Conservation (phyloP, 177 flowering plant genomes). For the Tripterygium wilfordii region DNA sequence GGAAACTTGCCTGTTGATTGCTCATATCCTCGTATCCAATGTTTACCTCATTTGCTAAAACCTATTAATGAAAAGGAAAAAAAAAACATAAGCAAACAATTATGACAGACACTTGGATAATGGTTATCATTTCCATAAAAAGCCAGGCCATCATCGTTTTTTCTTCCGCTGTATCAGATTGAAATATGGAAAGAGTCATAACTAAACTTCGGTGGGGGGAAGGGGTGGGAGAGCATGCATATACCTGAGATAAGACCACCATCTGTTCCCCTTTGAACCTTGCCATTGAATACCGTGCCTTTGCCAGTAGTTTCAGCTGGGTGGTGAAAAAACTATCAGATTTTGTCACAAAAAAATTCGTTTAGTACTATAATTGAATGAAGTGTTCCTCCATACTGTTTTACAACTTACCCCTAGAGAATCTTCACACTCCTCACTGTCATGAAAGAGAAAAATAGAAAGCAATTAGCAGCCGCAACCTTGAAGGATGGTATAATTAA, state of each 20-base stretch:
- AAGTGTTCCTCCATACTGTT: background rate
- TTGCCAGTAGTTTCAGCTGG: constrained; percentile 78
- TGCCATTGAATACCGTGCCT: constrained; percentile 87
- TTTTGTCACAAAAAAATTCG: no score
- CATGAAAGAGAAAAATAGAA: constrained; percentile 5
- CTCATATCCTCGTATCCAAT: constrained; percentile 93
- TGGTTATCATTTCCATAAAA: no score
- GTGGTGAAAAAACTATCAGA: constrained; percentile 4
- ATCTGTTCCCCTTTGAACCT: constrained; percentile 90
- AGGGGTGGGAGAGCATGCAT: no score
- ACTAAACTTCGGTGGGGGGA: no score
- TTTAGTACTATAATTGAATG: background rate
- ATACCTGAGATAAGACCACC: constrained; percentile 87
- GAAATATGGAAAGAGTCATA: no score
- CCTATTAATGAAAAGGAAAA: constrained; percentile 31
- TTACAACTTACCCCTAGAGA: constrained; percentile 66
- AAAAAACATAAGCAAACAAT: no score
- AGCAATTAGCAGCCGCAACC: no score
- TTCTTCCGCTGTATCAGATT: no score
- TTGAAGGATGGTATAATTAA: no score
- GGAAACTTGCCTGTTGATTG: constrained; percentile 75
- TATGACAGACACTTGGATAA: no score
- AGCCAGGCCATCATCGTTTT: no score
- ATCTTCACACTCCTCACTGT: constrained; percentile 93
- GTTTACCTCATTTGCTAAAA: constrained; percentile 86